A percentile compares a stretch with the other conserved stretches of the same genome.
Conservation (phyloP, 345 rosid genomes). For the Acer negundo region DNA sequence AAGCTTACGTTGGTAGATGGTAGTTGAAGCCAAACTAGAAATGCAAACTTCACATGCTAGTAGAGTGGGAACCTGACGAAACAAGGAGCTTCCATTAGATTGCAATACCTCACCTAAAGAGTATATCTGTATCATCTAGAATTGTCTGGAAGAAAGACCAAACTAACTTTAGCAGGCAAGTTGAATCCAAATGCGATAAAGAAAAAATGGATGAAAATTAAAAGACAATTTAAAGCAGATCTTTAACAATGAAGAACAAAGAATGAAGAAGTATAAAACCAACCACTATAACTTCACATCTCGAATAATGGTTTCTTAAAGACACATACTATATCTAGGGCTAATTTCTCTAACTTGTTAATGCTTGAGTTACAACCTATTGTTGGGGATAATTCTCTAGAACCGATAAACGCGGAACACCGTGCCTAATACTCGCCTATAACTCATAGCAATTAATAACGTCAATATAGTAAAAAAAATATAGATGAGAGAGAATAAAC, state of each 20-base stretch:
- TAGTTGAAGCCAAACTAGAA: conserved; percentile 76
- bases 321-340: no score
- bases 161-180: background rate
- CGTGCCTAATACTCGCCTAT: no score
- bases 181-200: background rate
- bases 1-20: conserved; percentile 54
- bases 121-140: background rate
- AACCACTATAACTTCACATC: no score
- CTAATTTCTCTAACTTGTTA: background rate
- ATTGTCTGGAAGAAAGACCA: background rate
- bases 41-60: conserved; percentile 64
- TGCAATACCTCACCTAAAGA: background rate
- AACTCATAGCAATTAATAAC: no score
- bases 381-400: no score
- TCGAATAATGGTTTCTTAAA: background rate
- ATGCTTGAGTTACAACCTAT: background rate
- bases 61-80: conserved; percentile 57
- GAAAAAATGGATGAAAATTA: background rate
- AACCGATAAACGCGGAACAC: no score
- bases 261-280: background rate
- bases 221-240: background rate
- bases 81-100: conserved; percentile 18
- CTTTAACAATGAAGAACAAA: background rate
- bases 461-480: no score
- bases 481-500: no score